Percentiles rank a stretch among this genome's conserved stretches.
Conservation (phyloP, 805 yeast genomes). For the Schwanniomyces yamadae region DNA sequence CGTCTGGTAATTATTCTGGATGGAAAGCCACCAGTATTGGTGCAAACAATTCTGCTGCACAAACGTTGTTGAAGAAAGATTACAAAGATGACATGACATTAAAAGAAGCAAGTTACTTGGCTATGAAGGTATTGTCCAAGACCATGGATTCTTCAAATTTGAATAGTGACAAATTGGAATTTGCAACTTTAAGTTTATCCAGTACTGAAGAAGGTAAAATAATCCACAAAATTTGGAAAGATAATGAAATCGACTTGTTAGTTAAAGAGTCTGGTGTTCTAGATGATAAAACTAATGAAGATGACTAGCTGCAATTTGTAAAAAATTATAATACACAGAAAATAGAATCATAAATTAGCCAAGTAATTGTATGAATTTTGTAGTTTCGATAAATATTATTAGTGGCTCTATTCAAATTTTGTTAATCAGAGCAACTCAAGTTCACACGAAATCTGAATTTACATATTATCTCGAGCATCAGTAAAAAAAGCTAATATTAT, state of each 20-base stretch:
- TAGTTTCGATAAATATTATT: too few species aligned
- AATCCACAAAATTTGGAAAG: constrained; percentile 74
- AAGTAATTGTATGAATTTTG: too few species aligned
- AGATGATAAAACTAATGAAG: constrained; percentile 33
- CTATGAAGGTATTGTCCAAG: constrained; percentile 86
- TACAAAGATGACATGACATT: constrained; percentile 77
- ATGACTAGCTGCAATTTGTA: constrained; percentile 17
- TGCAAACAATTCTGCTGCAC: constrained; percentile 94
- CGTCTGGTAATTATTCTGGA: constrained; percentile 96
- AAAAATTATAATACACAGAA: constrained; percentile 3
- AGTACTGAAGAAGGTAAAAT: constrained; percentile 50
- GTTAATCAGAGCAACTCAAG: too few species aligned
- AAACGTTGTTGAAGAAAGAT: constrained; percentile 91
- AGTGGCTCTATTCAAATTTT: too few species aligned
- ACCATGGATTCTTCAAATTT: constrained; percentile 88
- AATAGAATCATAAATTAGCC: too few species aligned
- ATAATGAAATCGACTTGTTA: constrained; percentile 70
- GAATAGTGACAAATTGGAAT: constrained; percentile 87
- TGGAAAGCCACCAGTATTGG: constrained; percentile 99
- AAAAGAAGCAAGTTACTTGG: constrained; percentile 80
- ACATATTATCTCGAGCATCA: too few species aligned
- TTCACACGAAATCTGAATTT: too few species aligned
- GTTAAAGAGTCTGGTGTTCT: constrained; percentile 72
- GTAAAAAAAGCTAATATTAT: too few species aligned
- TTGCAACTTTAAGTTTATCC: constrained; percentile 69